These are phyloP conservation scores for Oryza glaberrima DNA, from an alignment of 176 grass and related monocot species.

Conservation along the genomic window DNA sequence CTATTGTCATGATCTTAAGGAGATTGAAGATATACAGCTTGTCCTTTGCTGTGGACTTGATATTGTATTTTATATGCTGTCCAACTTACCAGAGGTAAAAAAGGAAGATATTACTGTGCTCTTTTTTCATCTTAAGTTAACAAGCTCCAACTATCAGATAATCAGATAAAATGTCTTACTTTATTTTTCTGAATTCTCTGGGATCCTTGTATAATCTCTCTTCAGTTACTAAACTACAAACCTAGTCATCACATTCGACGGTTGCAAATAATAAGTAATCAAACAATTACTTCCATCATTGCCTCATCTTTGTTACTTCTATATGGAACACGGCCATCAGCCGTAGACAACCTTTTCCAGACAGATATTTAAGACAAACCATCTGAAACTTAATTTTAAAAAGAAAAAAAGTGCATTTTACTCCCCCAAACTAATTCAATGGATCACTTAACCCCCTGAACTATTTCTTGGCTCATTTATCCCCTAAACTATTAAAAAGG, in stretches of 20 bases:
- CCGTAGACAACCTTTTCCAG: neutral
- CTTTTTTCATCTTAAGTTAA: conserved; percentile 18
- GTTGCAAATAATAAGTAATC: neutral
- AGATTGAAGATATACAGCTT: conserved; percentile 70
- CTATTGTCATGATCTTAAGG: conserved; percentile 52
- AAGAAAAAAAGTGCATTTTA: too few species aligned
- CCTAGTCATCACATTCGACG: neutral
- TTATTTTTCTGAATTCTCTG: neutral
- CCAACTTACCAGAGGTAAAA: conserved; percentile 72
- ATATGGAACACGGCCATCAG: neutral
- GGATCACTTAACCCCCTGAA: too few species aligned
- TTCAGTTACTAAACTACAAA: neutral
- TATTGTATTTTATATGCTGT: conserved; percentile 60
- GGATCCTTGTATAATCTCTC: neutral
- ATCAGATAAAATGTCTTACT: neutral
- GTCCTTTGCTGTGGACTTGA: conserved; percentile 73
- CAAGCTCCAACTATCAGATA: neutral
- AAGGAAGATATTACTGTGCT: conserved; percentile 4
- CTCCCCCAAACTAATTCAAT: too few species aligned
- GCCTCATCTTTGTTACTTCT: neutral
- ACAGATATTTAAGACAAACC: too few species aligned
- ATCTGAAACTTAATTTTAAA: too few species aligned
- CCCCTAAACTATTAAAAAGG: too few species aligned
- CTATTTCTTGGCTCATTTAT: too few species aligned
- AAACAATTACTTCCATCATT: neutral